phyloP scores from a whole-genome alignment of 116 monocot genomes.

The Iris pallida region DNA sequence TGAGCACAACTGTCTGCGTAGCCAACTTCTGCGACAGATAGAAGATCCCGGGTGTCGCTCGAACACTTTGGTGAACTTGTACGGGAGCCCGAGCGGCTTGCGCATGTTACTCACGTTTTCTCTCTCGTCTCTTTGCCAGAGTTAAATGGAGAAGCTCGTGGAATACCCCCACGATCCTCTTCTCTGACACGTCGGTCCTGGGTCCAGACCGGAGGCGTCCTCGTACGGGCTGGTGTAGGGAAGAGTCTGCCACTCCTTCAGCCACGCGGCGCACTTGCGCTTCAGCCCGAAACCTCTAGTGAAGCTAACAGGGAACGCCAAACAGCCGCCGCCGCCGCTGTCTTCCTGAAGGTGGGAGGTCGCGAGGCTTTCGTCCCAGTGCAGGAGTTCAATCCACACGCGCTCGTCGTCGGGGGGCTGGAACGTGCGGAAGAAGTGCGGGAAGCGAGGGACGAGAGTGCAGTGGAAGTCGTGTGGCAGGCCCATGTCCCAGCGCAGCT shows the following conservation, averaged over 20 bases:
- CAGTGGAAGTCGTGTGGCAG: conserved; percentile 39
- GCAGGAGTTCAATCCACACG: conserved; percentile 55
- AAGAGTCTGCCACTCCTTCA: conserved; percentile 76
- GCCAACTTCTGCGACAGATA: conserved; percentile 73
- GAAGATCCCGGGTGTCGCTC: conserved; percentile 84
- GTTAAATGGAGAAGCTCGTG: conserved; percentile 86
- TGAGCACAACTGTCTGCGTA: conserved; percentile 75
- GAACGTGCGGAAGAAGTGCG: conserved; percentile 32
- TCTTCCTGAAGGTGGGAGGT: conserved; percentile 44
- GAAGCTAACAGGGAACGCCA: conserved; percentile 73
- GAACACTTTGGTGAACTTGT: conserved; percentile 94
- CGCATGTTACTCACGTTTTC: conserved; percentile 70
- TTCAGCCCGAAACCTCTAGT: conserved; percentile 63
- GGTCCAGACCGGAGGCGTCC: conserved; percentile 45
- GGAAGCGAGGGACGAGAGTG: conserved; percentile 39
- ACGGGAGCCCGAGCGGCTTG: conserved; percentile 48
- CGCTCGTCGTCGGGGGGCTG: conserved; percentile 43
- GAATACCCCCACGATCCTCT: conserved; percentile 88
- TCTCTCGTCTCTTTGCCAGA: conserved; percentile 74
- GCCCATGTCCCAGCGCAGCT: conserved; percentile 73
- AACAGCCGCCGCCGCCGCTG: background rate
- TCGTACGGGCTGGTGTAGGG: conserved; percentile 79
- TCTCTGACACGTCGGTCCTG: conserved; percentile 80
- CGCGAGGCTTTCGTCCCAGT: conserved; percentile 52
- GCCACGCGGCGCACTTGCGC: conserved; percentile 66